phyloP scores from a whole-genome alignment of 192 early-diverging fungal species.

The Dimargaris xerosporica region DNA sequence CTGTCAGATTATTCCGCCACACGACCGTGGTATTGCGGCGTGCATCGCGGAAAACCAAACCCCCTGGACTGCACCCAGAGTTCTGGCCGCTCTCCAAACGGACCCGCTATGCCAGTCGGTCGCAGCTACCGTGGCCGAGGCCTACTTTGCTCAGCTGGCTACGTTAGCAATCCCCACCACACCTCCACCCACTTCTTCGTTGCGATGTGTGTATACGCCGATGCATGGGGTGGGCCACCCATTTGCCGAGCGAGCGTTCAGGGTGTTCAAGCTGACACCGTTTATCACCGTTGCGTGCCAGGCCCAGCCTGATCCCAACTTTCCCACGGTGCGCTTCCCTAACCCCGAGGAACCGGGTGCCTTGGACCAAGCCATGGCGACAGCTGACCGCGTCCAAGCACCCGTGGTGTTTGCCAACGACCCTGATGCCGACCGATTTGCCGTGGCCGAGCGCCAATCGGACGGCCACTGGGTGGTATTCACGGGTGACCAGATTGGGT shows the following conservation, averaged over 20 bases:
- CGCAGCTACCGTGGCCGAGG: conserved; percentile 40
- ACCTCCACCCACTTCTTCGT: neutral
- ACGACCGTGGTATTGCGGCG: conserved; percentile 64
- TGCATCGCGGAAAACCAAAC: conserved; percentile 49
- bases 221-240: conserved; percentile 90
- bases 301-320: conserved; percentile 70
- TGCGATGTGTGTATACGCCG: conserved; percentile 69
- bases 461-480: conserved; percentile 64
- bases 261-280: conserved; percentile 49
- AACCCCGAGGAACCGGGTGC: conserved; percentile 86
- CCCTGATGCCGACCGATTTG: conserved; percentile 87
- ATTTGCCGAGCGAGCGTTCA: conserved; percentile 53
- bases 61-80: conserved; percentile 46
- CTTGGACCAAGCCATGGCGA: conserved; percentile 50
- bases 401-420: conserved; percentile 79
- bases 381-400: conserved; percentile 38
- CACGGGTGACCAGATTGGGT: conserved; percentile 82
- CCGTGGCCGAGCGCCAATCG: conserved; percentile 64
- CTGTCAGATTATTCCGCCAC: conserved; percentile 81
- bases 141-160: conserved; percentile 54
- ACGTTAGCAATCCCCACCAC: conserved; percentile 15
- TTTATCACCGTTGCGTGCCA: conserved; percentile 52
- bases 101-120: conserved; percentile 38
- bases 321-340: conserved; percentile 76
- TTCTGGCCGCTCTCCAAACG: conserved; percentile 35